These are phyloP conservation scores for Plasmodium ovale DNA, from an alignment of 169 alveolate genomes.

Conservation along the genomic window DNA sequence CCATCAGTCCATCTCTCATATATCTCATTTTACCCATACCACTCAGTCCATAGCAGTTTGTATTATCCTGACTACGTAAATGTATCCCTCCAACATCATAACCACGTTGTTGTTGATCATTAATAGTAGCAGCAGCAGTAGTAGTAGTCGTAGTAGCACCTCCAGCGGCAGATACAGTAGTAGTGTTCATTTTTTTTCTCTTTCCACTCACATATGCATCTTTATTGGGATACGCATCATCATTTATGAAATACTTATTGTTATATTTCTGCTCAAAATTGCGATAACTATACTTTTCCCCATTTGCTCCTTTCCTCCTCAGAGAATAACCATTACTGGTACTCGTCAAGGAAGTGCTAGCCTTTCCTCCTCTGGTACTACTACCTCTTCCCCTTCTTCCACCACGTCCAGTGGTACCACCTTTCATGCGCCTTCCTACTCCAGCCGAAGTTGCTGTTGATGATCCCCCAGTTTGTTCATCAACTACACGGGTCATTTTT, in stretches of 20 bases:
- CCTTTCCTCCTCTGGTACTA: not conserved
- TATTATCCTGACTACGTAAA: too few relatives aligned
- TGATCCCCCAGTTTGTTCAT: not conserved
- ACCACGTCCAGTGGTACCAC: not conserved
- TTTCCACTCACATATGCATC: not conserved
- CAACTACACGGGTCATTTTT: not conserved
- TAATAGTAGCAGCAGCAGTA: too few relatives aligned
- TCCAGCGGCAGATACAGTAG: too few relatives aligned
- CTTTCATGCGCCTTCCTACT: not conserved
- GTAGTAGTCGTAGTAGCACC: too few relatives aligned
- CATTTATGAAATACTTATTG: constrained; percentile 5
- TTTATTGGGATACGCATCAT: too few relatives aligned
- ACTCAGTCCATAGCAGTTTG: too few relatives aligned
- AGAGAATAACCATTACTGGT: not conserved
- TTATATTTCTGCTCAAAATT: constrained; percentile 12
- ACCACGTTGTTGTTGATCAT: too few relatives aligned
- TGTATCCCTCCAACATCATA: too few relatives aligned
- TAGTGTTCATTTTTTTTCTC: not conserved
- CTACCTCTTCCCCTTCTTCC: not conserved
- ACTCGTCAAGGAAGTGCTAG: not conserved
- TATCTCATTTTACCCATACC: too few relatives aligned
- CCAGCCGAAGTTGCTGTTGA: too few relatives aligned
- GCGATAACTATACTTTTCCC: not conserved
- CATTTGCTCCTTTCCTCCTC: constrained; percentile 6
- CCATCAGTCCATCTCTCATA: too few relatives aligned